phyloP scores from a whole-genome alignment of 306 rosid genomes.

The Senna tora region DNA sequence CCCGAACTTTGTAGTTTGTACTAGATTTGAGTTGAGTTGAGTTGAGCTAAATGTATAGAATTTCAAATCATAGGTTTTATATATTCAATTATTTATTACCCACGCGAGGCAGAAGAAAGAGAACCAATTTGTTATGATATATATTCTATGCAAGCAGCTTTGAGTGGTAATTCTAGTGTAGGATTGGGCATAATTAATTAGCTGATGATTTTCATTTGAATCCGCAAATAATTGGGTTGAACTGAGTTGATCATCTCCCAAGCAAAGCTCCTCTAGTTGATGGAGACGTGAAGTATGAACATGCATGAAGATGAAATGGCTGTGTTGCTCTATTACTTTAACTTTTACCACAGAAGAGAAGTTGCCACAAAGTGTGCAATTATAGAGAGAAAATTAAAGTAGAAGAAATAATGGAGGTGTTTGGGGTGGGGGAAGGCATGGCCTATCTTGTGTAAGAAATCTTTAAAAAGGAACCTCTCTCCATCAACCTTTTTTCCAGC shows the following conservation, averaged over 20 bases:
- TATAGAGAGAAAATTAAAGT: background rate
- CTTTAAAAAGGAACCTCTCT: constrained; percentile 27
- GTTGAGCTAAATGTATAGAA: background rate
- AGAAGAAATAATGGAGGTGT: constrained; percentile 33
- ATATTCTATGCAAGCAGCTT: background rate
- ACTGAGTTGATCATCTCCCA: background rate
- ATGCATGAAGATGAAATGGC: constrained; percentile 14
- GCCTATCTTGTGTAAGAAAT: constrained; percentile 26
- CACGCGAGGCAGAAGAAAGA: background rate
- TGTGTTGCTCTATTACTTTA: background rate
- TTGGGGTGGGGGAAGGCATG: constrained; percentile 33
- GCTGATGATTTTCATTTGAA: background rate
- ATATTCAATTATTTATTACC: background rate
- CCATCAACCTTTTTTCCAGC: constrained; percentile 41
- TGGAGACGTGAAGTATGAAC: constrained; percentile 17
- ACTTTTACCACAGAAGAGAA: constrained; percentile 23
- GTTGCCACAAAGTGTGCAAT: constrained; percentile 26
- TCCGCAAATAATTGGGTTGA: background rate
- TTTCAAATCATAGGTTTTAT: background rate
- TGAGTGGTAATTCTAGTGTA: background rate
- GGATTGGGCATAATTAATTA: background rate
- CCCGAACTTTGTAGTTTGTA: too few species aligned
- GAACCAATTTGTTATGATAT: background rate
- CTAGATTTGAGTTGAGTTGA: too few species aligned
- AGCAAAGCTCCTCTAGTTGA: background rate